Evolutionary conservation across 2,329 filamentous ascomycete species (phyloP).

Genomic region (Aureobasidium sp.): DNA sequence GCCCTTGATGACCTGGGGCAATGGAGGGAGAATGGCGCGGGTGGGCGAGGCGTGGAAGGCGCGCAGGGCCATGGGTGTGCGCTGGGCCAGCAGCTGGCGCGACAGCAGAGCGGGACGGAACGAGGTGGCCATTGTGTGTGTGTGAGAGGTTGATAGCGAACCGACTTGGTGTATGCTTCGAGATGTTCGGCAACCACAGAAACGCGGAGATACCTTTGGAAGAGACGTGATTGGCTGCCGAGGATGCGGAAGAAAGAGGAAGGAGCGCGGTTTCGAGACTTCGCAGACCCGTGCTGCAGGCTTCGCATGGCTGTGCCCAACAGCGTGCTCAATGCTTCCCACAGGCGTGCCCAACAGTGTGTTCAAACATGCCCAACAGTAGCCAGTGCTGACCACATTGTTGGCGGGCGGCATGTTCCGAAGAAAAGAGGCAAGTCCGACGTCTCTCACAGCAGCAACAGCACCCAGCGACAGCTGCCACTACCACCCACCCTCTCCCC

Average conservation of each 20-base stretch:
- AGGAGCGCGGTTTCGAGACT: background rate
- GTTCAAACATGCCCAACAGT: no score
- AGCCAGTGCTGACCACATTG: background rate
- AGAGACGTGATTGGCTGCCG: background rate
- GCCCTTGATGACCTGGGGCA: constrained; percentile 70
- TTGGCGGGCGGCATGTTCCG: background rate
- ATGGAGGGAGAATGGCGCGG: constrained; percentile 68
- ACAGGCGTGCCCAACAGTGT: no score
- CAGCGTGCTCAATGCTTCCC: background rate
- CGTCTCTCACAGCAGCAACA: constrained; percentile 15
- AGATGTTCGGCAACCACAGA: background rate
- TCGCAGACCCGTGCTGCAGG: background rate
- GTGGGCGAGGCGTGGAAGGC: constrained; percentile 80
- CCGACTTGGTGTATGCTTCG: background rate
- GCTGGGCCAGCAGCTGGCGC: constrained; percentile 27
- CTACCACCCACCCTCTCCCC: constrained; percentile 18
- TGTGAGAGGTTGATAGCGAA: background rate
- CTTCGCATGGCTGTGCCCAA: background rate
- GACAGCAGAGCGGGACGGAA: constrained; percentile 29
- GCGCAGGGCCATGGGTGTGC: constrained; percentile 31
- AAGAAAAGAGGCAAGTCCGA: constrained; percentile 9
- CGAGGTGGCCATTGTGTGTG: constrained; percentile 42
- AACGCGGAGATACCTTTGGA: background rate
- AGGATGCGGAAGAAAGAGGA: constrained; percentile 6
- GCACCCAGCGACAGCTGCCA: constrained; percentile 28